Evolutionary conservation across 345 rosid species (phyloP).

Genomic region (Pseudoturritis turrita): DNA sequence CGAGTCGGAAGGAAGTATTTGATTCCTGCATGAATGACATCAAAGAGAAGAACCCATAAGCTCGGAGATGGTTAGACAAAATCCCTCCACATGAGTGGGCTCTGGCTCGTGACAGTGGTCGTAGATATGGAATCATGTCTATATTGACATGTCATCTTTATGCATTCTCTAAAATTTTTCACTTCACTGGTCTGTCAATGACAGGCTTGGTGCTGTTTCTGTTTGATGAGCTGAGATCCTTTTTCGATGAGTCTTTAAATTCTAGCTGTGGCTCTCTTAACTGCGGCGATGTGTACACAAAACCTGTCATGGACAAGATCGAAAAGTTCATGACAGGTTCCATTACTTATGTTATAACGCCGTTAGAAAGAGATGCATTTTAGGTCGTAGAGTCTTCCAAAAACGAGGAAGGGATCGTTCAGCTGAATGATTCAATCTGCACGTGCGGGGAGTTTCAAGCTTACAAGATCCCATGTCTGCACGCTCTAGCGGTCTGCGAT

Average conservation of each 20-base stretch:
- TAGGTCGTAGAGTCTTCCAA: background rate
- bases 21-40: background rate
- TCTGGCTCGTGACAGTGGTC: conserved; percentile 7
- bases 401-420: background rate
- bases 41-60: background rate
- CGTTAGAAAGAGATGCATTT: background rate
- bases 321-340: background rate
- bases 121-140: background rate
- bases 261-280: no score
- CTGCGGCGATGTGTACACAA: background rate
- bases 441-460: background rate
- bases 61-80: background rate
- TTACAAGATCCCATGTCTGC: background rate
- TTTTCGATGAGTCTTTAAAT: no score
- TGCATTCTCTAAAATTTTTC: no score
- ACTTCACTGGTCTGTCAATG: no score
- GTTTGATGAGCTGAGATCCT: no score
- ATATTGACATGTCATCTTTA: no score
- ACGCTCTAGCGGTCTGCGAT: background rate
- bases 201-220: background rate
- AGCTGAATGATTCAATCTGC: background rate
- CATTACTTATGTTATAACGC: background rate
- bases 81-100: background rate
- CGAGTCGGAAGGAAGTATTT: background rate
- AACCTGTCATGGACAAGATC: background rate